Evolutionary conservation across 2,329 filamentous ascomycete genomes (phyloP), one percentile per base, ranked within the genome.

Genomic region (Aspergillus jensenii): DNA sequence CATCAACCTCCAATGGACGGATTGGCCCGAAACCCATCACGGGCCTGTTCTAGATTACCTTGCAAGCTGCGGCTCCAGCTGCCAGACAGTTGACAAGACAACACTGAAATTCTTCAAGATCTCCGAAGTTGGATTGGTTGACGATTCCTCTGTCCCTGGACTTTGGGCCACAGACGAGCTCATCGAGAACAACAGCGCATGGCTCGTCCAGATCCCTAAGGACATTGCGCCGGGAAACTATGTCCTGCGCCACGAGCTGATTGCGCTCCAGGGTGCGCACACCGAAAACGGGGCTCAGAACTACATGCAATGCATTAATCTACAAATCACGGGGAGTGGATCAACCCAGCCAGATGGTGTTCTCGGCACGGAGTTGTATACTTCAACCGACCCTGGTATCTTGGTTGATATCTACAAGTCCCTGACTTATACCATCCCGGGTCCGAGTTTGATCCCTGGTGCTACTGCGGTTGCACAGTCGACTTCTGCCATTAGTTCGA

Each of bases 1-100:
- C 6, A 67, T 88, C 65, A 74, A 80, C 45, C 71, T 89, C 49
- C 78, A 83, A 63, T 89, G 87, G 87, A 82, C 79, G 56, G 76
- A 76, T n/a, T 89, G 87, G 87, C 85, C 86, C 11, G 78, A 81
- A 2, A 81, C 78, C 43, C 83, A 89, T 75, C 78, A 85, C 58
- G 84, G 84, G 1, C 85, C 86, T 6, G 80, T 88, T 61, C 77
- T 88, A 59, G 80, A 81, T 71, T 88, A 87, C 75, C 76, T 87
- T 6, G 86, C 86, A 41, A 77, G 77, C 59, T 85, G 82, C 69
- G 70, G 78, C 48, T 81, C 78, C 23, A 78, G 83, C 67, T 86
- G 82, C 68, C 75, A 79, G 44, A 69, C 71, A 0, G 82, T 80
- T 57, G 78, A 82, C 68, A 81, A 83, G 68, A 74, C 69, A 0